Evolutionary conservation across 2,329 filamentous ascomycete genomes (phyloP), one percentile per base, ranked within the genome.

Genomic region (Beauveria scarabaeidicola): DNA sequence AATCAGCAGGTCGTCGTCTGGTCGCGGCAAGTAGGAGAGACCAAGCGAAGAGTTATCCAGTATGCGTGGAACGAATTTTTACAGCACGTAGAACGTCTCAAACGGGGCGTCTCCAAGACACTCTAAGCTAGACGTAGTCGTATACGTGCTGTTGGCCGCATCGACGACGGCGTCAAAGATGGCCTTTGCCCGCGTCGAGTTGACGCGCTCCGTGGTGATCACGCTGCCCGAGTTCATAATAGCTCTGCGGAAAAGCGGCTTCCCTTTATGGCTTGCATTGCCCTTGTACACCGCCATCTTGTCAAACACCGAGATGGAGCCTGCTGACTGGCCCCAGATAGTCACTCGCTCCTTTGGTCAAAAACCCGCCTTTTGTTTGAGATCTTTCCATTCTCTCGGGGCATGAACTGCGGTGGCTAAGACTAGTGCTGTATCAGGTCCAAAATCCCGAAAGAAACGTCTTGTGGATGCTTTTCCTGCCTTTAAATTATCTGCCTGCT

Each of bases 21-120:
- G 89, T 0, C 89, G 85, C 8, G 88, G 89, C 0, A 91, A 73
- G 66, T 91, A 93, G 0, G 87, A 86, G 0, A 93, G 75, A 1
- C 88, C 83, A 7, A 93, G 75, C 0, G 86, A 86, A 63, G 73
- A 79, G 72, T 90, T 91, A 25, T 83, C 81, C 7, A 91, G 69
- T 46, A 91, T 74, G 0, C 82, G 81, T 0, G 89, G 88, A 0
- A 91, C 86, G 0, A 86, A 86, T 69, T 88, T 88, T 90, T 5
- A 79, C 81, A 0, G 89, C 88, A 41, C 81, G 74, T 90, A 77
- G 64, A 89, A 83, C 1, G 73, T 78, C n/a, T 36, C 46, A 23
- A 52, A 57, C 15, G 25, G 19, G 38, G 10, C 36, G 4, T 38
- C 11, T n/a, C 60, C 51, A 11, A 62, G 57, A 23, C 60, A 62